phyloP scores from a whole-genome alignment of 306 rosid genomes.

The Prinsepia uniflora region DNA sequence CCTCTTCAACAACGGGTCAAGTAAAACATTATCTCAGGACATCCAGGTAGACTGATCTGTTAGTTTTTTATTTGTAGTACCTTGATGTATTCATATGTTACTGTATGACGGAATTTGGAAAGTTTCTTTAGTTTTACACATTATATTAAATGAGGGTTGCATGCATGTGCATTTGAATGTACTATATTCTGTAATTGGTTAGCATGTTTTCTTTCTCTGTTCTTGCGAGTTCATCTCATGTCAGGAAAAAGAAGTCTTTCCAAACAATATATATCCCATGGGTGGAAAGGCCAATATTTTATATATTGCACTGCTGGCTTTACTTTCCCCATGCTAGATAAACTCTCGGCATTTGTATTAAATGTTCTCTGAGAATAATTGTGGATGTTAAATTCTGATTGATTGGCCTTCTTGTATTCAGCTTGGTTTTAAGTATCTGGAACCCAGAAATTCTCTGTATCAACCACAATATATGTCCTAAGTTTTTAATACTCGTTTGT shows the following conservation, averaged over 20 bases:
- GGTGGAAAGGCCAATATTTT: too few relatives aligned
- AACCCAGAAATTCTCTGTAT: not conserved
- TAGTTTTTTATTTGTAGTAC: not conserved
- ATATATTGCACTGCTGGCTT: too few relatives aligned
- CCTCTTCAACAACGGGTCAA: slow-evolving; percentile 58
- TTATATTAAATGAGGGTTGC: not conserved
- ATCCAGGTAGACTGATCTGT: slow-evolving; percentile 7
- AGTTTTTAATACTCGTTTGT: not conserved
- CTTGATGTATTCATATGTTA: not conserved
- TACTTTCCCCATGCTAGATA: too few relatives aligned
- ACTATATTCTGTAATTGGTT: slow-evolving; percentile 13
- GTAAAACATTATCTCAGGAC: slow-evolving; percentile 42
- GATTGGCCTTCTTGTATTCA: not conserved
- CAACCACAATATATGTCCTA: not conserved
- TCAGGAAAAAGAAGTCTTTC: too few relatives aligned
- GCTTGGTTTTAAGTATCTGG: not conserved
- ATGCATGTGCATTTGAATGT: slow-evolving; percentile 2
- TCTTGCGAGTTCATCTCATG: too few relatives aligned
- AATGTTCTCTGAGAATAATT: not conserved
- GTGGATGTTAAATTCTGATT: not conserved
- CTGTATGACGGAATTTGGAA: not conserved
- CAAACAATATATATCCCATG: too few relatives aligned
- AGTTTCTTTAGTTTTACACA: not conserved
- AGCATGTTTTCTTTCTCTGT: not conserved
- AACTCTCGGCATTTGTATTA: too few relatives aligned